Evolutionary conservation across 2,329 filamentous ascomycete genomes (phyloP).

Genomic region (Curvularia eragrostidis): DNA sequence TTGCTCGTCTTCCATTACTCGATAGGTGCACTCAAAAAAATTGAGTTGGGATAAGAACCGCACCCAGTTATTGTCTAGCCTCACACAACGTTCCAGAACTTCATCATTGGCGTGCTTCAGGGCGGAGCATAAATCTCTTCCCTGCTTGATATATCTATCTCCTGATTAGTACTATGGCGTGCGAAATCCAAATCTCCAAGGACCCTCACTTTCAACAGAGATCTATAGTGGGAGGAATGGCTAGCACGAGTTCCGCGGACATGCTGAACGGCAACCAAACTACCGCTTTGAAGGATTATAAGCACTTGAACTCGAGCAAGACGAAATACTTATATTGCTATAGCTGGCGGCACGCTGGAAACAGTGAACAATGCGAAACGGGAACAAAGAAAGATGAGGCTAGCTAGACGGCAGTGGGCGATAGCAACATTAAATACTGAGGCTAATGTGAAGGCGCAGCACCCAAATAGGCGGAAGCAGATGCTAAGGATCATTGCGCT

Average conservation of each 20-base stretch:
- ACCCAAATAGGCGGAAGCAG: background rate
- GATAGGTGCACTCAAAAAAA: background rate
- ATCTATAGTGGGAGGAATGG: background rate
- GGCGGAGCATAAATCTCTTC: background rate
- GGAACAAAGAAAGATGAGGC: background rate
- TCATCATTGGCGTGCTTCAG: background rate
- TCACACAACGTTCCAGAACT: background rate
- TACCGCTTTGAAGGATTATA: background rate
- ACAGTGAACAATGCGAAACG: background rate
- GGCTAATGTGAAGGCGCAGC: background rate
- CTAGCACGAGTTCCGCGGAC: background rate
- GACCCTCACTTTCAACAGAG: background rate
- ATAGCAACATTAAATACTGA: background rate
- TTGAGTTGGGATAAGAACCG: background rate
- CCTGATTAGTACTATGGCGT: background rate
- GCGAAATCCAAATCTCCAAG: background rate
- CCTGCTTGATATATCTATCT: background rate
- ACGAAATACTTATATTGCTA: background rate
- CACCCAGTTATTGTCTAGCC: background rate
- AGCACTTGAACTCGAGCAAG: background rate
- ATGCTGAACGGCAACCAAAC: background rate
- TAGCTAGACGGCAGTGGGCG: background rate
- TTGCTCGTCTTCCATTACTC: background rate
- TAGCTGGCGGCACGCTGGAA: background rate
- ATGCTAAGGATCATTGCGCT: background rate